Percentiles rank a stretch among this genome's conserved stretches.
Conservation (phyloP, 2,329 filamentous ascomycete genomes). For the Thermoascus crustaceus region DNA sequence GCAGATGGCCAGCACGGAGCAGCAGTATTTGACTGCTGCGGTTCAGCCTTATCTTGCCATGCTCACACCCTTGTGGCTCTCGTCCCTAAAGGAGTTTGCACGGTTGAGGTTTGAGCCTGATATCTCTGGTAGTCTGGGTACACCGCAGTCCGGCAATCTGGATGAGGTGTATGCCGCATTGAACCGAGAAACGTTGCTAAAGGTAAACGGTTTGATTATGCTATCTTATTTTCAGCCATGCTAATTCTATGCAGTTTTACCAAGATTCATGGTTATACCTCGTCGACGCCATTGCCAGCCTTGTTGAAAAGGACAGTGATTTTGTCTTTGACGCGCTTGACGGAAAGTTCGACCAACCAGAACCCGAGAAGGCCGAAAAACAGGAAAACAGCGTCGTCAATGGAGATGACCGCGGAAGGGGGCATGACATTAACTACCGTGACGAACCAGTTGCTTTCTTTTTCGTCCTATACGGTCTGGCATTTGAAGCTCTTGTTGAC, state of each 20-base stretch:
- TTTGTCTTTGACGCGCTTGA: conserved; percentile 97
- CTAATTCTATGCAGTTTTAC: conserved; percentile 58
- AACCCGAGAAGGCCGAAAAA: conserved; percentile 21
- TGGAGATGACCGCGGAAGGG: conserved; percentile 33
- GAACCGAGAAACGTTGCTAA: conserved; percentile 84
- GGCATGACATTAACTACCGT: conserved; percentile 86
- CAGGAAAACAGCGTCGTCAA: conserved; percentile 10
- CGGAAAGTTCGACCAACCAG: conserved; percentile 53
- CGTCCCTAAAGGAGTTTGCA: conserved; percentile 87
- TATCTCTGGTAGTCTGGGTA: conserved; percentile 82
- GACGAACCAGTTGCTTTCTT: conserved; percentile 98
- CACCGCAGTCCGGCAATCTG: conserved; percentile 73
- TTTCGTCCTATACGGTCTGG: conserved; percentile 93
- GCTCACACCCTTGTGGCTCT: conserved; percentile 87
- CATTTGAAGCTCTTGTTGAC: conserved; percentile 88
- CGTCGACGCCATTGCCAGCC: conserved; percentile 91
- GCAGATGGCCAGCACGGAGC: conserved; percentile 88
- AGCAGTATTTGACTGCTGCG: conserved; percentile 80
- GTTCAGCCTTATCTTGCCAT: conserved; percentile 83
- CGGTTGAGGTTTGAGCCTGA: conserved; percentile 91
- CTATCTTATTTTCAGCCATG: not conserved
- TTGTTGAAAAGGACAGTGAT: conserved; percentile 95
- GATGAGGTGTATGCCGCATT: conserved; percentile 92
- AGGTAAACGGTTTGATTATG: conserved; percentile 33
- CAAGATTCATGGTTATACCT: conserved; percentile 95